Percentiles rank a stretch among this genome's conserved stretches.
Conservation (phyloP, 2,329 filamentous ascomycete species). For the Penicillium occitanis region DNA sequence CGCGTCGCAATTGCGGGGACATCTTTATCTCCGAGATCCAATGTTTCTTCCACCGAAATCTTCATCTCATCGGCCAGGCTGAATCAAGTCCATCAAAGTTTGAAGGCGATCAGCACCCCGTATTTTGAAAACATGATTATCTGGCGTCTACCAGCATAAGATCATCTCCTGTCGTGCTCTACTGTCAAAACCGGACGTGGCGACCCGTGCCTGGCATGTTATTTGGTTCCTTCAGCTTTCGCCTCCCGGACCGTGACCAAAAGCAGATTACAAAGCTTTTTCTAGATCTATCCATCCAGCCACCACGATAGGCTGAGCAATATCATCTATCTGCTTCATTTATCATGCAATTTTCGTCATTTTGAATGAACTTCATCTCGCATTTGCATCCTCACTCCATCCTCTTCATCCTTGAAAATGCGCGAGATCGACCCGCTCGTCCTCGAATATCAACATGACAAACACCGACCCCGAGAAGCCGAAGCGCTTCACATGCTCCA, state of each 20-base stretch:
- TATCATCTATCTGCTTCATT: neutral
- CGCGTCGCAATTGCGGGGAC: neutral
- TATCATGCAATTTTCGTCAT: neutral
- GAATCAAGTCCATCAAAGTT: neutral
- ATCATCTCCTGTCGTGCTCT: neutral
- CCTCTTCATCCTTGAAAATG: constrained; percentile 30
- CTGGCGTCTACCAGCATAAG: neutral
- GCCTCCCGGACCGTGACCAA: constrained; percentile 8
- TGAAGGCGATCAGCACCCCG: too few relatives aligned
- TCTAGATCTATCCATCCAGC: constrained; percentile 19
- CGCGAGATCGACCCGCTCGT: constrained; percentile 51
- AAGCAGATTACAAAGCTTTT: constrained; percentile 22
- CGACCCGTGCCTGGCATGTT: neutral
- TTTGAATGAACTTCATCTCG: neutral
- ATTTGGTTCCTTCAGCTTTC: constrained; percentile 4
- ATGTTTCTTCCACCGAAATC: neutral
- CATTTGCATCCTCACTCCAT: neutral
- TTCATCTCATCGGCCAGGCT: neutral
- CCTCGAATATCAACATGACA: constrained; percentile 55
- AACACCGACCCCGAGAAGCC: constrained; percentile 48
- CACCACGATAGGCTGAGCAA: neutral
- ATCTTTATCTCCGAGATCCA: constrained; percentile 3
- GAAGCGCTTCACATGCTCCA: constrained; percentile 63
- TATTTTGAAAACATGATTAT: neutral
- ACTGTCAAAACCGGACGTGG: neutral